Base-by-base conservation (phyloP, 176 grass and related monocot genomes). In the Rhynchospora breviuscula region DNA sequence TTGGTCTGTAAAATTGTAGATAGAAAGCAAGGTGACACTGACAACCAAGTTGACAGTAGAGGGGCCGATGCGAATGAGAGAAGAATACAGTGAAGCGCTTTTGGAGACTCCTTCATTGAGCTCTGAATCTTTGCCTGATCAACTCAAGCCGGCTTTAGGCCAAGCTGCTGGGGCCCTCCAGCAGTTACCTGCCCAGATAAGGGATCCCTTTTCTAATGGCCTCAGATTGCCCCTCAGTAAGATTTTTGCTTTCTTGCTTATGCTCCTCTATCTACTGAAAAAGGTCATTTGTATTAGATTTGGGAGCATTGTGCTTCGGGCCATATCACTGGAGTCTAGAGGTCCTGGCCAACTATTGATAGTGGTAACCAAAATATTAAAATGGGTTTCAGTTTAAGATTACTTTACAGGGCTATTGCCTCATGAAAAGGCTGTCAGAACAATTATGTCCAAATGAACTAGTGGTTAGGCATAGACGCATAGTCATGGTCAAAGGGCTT, bases 151-250 rank as follows among this genome's bases (percentile, higher is more conserved):
- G 7, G 90, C 86, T 33, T 33, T 99, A 83, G 88, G 89, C 19
- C 93, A 99, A 83, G 90, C 89, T 67, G 83, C 89, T 47, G 91
- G 88, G 65, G 83, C 86, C 87, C 76, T 93, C 58, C 89, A 92
- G 60, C 93, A 99, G 87, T 87, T 99, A 85, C 96, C 96, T 40
- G 83, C 85, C 40, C 91, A 89, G 19, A 81, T 99, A 86, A 95
- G 86, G 46, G 90, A 95, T 80, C 84, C 88, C 87, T 90, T 95
- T 88, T 59, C 91, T 6, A 88, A 95, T 67, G 93, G 96, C 59
- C 78, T 99, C 82, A 99, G 89, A 54, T 44, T 99, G 63, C 91
- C 96, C 83, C 93, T 99, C 67, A 90, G 96, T 99, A 92, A 95
- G 89, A 82, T 64, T 76, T 51, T 78, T 78, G 25, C 23, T 31